These are phyloP conservation scores for Penicillium canescens DNA, from an alignment of 495 filamentous ascomycete genomes.

Conservation along the genomic window DNA sequence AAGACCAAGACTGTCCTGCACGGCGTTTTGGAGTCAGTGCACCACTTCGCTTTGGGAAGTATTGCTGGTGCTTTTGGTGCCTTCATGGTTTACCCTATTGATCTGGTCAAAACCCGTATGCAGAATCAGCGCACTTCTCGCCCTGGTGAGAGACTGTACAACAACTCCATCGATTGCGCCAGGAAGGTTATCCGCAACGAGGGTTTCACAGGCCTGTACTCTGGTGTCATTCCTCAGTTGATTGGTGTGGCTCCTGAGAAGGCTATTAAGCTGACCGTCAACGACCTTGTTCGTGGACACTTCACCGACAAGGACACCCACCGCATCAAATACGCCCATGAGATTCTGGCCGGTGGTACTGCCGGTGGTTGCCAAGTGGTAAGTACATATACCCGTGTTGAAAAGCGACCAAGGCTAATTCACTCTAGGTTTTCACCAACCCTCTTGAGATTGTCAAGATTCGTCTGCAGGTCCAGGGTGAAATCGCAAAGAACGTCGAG, in stretches of 20 bases:
- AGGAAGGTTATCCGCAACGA: slow-evolving; percentile 91
- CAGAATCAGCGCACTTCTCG: slow-evolving; percentile 87
- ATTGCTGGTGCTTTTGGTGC: slow-evolving; percentile 94
- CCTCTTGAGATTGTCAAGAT: slow-evolving; percentile 99
- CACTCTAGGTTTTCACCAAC: slow-evolving; percentile 82
- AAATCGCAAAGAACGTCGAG: slow-evolving; percentile 86
- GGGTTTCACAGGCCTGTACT: slow-evolving; percentile 86
- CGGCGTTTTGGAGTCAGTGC: slow-evolving; percentile 71
- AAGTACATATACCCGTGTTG: slow-evolving; percentile 39
- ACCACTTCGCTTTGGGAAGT: slow-evolving; percentile 87
- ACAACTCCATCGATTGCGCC: slow-evolving; percentile 93
- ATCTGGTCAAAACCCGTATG: slow-evolving; percentile 97
- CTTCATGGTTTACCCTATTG: slow-evolving; percentile 99
- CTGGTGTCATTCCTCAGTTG: slow-evolving; percentile 89
- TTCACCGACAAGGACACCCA: slow-evolving; percentile 77
- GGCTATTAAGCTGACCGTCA: slow-evolving; percentile 97
- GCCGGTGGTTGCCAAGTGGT: slow-evolving; percentile 97
- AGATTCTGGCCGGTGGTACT: slow-evolving; percentile 84
- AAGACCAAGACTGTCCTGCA: slow-evolving; percentile 59
- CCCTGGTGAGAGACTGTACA: slow-evolving; percentile 87
- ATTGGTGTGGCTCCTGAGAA: slow-evolving; percentile 98
- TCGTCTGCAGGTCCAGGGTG: slow-evolving; percentile 94
- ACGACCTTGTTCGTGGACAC: slow-evolving; percentile 80
- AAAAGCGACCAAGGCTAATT: neutral
- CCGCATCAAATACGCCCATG: slow-evolving; percentile 67